A percentile compares a stretch with the other conserved stretches of the same genome.
Evolutionary conservation across 495 filamentous ascomycete genomes (phyloP).

Genomic region (Penicillium egyptiacum): DNA sequence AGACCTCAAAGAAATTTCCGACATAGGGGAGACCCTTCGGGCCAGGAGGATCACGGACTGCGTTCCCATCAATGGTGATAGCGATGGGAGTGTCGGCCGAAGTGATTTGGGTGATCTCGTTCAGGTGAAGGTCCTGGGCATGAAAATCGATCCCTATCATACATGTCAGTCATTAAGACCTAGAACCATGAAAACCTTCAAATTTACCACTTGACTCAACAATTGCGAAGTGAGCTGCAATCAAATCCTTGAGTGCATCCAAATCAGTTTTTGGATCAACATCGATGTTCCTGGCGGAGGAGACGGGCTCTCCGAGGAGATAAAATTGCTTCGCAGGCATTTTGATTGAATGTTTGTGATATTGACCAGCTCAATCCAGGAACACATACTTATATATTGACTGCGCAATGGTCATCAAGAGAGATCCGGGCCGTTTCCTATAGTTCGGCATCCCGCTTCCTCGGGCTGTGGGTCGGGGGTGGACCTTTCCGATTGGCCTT

Average conservation of each 20-base stretch:
- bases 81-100: constrained; percentile 31
- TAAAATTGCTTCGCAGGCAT: constrained; percentile 40
- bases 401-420: background rate
- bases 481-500: background rate
- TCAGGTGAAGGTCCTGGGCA: constrained; percentile 25
- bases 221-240: constrained; percentile 37
- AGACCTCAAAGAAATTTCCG: constrained; percentile 55
- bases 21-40: constrained; percentile 50
- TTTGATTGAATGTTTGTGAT: background rate
- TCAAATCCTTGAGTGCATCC: constrained; percentile 30
- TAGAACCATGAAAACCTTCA: background rate
- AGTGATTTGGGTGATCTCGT: constrained; percentile 30
- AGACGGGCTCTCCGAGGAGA: constrained; percentile 36
- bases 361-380: background rate
- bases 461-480: constrained; percentile 1
- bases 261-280: constrained; percentile 21
- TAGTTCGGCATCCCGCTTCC: constrained; percentile 6
- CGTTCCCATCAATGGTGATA: constrained; percentile 37
- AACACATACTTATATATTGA: constrained; percentile 5
- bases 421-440: constrained; percentile 3
- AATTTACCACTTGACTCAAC: constrained; percentile 25
- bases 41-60: constrained; percentile 43
- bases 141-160: constrained; percentile 40
- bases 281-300: constrained; percentile 29
- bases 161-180: background rate